Conservation (phyloP, 176 grass and related monocot genomes). For the Raddia guianensis region DNA sequence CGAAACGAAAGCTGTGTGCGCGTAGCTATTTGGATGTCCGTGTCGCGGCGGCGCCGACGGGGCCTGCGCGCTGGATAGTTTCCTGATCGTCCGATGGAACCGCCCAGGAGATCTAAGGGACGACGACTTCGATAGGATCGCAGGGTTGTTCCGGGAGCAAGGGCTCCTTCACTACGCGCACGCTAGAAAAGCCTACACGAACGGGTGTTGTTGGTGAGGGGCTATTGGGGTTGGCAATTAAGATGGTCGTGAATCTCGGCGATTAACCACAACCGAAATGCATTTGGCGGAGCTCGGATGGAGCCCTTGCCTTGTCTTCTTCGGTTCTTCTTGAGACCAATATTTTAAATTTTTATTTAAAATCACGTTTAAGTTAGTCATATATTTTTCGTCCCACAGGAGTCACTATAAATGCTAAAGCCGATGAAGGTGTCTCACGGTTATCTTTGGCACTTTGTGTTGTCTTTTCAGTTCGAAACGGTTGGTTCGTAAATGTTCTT, state of each 20-base stretch:
- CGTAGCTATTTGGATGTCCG: slow-evolving; percentile 34
- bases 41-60: slow-evolving; percentile 43
- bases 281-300: slow-evolving; percentile 26
- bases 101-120: neutral
- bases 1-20: neutral
- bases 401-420: neutral
- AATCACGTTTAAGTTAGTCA: neutral
- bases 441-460: neutral
- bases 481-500: neutral
- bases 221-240: slow-evolving; percentile 2
- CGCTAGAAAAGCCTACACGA: slow-evolving; percentile 16
- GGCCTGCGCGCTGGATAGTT: neutral
- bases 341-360: neutral
- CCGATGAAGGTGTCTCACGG: neutral
- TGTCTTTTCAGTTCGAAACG: neutral
- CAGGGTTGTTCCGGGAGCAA: neutral
- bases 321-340: neutral
- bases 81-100: neutral
- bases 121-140: neutral
- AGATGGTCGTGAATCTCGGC: neutral
- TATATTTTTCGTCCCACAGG: neutral
- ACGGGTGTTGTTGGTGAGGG: neutral
- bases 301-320: slow-evolving; percentile 5
- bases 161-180: neutral
- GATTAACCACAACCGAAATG: slow-evolving; percentile 1